Evolutionary conservation across 768 basidiomycete genomes (phyloP), one percentile per base, ranked within the genome.

Genomic region (Termitomyces eurrhizus): DNA sequence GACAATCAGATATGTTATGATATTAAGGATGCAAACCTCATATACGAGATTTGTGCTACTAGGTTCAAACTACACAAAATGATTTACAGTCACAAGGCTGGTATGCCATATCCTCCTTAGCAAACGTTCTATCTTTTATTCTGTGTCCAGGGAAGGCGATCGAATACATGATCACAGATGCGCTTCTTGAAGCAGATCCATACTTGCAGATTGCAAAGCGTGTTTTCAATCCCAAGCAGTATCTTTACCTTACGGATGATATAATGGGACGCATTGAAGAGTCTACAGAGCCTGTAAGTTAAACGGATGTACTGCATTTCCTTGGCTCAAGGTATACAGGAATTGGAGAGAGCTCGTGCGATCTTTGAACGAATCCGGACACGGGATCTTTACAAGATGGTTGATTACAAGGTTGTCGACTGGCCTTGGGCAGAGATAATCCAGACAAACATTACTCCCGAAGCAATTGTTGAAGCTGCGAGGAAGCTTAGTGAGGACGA

Each of bases 151-250:
- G 89, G 3, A 88, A 82, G 64, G 85, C 89, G 0, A 87, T 93
- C 54, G 92, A 92, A 69, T 83, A 87, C 66, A 93, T 93, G 92
- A 76, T 93, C n/a, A 78, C 91, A 14, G 92, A 93, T 64, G 89
- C 81, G 0, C 78, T 94, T 4, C 72, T 87, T 0, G 73, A 74
- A 0, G 92, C 92, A 0, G 89, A 94, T 41, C 80, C 84, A 0
- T 59, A 80, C 60, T 69, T 93, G 68, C 77, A 84, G 48, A 80
- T 93, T 52, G 84, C 88, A 0, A 69, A 78, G 1, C 73, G 75
- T 5, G 79, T 92, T 16, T 69, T 78, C 32, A 70, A 89, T 18
- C 86, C 42, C 90, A 0, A 74, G 57, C 75, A 78, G 57, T 93
- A 83, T 59, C 65, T 92, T 3, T 75, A 80, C 60, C 76, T 93